Base-by-base conservation (phyloP, 257 asterid genomes). In the Ophiorrhiza pumila region DNA sequence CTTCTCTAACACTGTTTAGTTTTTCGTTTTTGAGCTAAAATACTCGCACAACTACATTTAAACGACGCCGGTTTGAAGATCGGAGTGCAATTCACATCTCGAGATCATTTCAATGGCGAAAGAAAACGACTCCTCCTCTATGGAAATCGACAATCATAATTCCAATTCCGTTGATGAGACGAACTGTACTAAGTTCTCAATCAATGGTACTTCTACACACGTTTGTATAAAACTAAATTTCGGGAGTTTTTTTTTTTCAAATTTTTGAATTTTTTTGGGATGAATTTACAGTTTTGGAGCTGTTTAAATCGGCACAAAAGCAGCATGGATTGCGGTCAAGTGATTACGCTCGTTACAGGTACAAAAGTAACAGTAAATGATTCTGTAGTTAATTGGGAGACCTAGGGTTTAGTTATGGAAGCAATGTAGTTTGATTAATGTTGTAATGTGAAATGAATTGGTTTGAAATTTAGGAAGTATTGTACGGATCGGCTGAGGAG, bases 291-390 rank as follows among this genome's bases (percentile, higher is more conserved):
- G 99, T 95, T 72, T 83, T 90, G 87, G 96, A 88, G 84, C 91
- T 92, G 32, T 74, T 90, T 87, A 95, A 95, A 85, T 87, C 96
- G 76, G 89, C 99, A 73, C 99, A 95, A 82, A 88, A 90, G 99
- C 98, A 95, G 92, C 99, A 95, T 75, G 99, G 99, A 61, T 87
- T 95, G 87, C 98, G 98, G 37, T 83, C 87, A 41, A 89, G 98
- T 29, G 99, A 95, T 85, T 95, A 92, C 75, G 71, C 91, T 71
- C 96, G 98, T 66, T 95, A 95, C 83, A 80, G 99, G 99, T 95
- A 79, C 58, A 69, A 61, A 71, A 41, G 13, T 20, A 9, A 10
- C 25, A 25, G 23, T 23, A 50, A 18, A 3, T 20, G 22, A 35
- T 50, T 52, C 58, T 47, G 41, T 34, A 1, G 7, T 25, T 45